These are phyloP conservation scores for Coemansia sp. DNA, from an alignment of 192 early-diverging fungal species.

Conservation along the genomic window DNA sequence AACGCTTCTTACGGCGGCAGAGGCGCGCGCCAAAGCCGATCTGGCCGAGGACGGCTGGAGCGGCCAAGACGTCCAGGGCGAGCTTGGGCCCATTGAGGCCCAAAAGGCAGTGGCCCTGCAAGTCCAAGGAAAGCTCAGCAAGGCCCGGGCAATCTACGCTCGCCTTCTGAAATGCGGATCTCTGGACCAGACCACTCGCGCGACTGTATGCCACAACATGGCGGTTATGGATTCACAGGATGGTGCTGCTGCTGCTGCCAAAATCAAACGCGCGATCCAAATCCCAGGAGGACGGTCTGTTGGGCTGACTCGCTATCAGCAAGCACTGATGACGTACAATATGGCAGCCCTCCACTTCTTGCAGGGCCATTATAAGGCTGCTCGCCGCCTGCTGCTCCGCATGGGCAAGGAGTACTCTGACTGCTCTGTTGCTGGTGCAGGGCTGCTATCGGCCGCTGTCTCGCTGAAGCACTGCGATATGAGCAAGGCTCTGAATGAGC, in stretches of 20 bases:
- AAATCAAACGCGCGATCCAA: conserved; percentile 26
- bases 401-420: conserved; percentile 10
- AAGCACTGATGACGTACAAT: conserved; percentile 32
- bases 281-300: conserved; percentile 9
- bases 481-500: conserved; percentile 23
- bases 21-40: conserved; percentile 6
- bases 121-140: conserved; percentile 2
- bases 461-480: conserved; percentile 14
- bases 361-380: conserved; percentile 19
- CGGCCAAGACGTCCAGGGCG: conserved; percentile 24
- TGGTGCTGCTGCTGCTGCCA: background rate
- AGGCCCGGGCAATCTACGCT: conserved; percentile 14
- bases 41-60: conserved; percentile 19
- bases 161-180: conserved; percentile 3
- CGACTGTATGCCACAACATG: conserved; percentile 24
- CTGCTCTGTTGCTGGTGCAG: conserved; percentile 3
- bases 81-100: conserved; percentile 31
- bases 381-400: conserved; percentile 19
- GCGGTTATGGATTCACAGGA: background rate
- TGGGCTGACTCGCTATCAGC: conserved; percentile 22
- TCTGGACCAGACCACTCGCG: conserved; percentile 17
- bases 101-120: conserved; percentile 35
- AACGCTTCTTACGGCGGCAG: conserved; percentile 13
- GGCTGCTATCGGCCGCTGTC: conserved; percentile 17
- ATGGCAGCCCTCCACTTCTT: conserved; percentile 27